These are phyloP conservation scores for Fusarium praegraminearum DNA, from an alignment of 2,329 filamentous ascomycete species.

Conservation along the genomic window DNA sequence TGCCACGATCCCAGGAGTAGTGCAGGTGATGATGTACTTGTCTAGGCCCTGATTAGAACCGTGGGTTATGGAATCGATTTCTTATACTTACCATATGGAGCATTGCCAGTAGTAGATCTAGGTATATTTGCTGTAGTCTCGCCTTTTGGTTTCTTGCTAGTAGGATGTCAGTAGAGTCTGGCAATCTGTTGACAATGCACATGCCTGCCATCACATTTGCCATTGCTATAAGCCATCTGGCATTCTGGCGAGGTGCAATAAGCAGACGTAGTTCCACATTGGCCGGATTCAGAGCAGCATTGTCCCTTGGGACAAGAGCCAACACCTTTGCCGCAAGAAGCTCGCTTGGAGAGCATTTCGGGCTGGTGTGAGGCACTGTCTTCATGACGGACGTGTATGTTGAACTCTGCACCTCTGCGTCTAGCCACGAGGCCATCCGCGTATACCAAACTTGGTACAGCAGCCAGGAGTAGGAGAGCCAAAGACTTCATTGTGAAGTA, in stretches of 20 bases:
- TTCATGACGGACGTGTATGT: constrained; percentile 7
- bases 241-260: constrained; percentile 53
- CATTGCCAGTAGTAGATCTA: constrained; percentile 47
- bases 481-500: constrained; percentile 17
- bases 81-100: constrained; percentile 50
- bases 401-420: constrained; percentile 19
- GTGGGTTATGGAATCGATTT: too few species aligned
- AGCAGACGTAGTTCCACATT: constrained; percentile 50
- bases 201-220: constrained; percentile 53
- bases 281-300: constrained; percentile 53
- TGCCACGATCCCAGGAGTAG: constrained; percentile 52
- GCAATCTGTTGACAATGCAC: background rate
- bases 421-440: constrained; percentile 18
- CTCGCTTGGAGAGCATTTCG: constrained; percentile 10
- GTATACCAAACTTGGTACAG: background rate
- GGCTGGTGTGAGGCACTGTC: background rate
- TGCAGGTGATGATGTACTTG: constrained; percentile 52
- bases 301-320: constrained; percentile 48
- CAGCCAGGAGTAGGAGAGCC: background rate
- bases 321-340: constrained; percentile 47
- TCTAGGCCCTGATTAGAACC: constrained; percentile 38
- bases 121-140: constrained; percentile 47
- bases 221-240: constrained; percentile 52
- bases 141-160: constrained; percentile 48
- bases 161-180: background rate